phyloP scores from a whole-genome alignment of 306 rosid genomes.

The Trifolium repens region DNA sequence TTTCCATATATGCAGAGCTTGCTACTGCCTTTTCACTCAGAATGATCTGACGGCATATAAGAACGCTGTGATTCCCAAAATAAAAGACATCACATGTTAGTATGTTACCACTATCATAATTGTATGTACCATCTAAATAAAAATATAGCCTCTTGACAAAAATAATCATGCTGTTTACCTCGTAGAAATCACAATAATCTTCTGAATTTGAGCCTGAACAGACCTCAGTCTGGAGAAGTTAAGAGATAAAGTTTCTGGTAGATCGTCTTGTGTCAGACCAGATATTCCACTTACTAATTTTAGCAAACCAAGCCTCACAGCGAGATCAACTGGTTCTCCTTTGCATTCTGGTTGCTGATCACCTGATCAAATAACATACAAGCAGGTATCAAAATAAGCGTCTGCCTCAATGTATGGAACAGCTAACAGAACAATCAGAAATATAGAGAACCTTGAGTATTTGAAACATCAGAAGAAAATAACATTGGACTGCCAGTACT shows the following conservation, averaged over 20 bases:
- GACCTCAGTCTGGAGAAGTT: conserved; percentile 80
- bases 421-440: conserved; percentile 24
- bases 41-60: conserved; percentile 79
- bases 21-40: conserved; percentile 62
- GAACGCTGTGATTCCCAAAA: conserved; percentile 64
- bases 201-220: conserved; percentile 87
- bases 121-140: too few relatives aligned
- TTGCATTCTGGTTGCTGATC: conserved; percentile 71
- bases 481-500: conserved; percentile 43
- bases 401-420: conserved; percentile 9
- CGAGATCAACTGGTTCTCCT: conserved; percentile 77
- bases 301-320: conserved; percentile 81
- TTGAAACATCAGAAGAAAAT: conserved; percentile 42
- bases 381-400: background rate
- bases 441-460: conserved; percentile 49
- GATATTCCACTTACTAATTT: conserved; percentile 66
- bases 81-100: too few relatives aligned
- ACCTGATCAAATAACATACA: conserved; percentile 49
- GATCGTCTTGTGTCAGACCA: conserved; percentile 66
- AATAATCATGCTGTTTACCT: conserved; percentile 57
- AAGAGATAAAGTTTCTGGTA: conserved; percentile 78
- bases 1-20: conserved; percentile 61
- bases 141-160: background rate
- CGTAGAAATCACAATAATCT: conserved; percentile 71
- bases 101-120: too few relatives aligned